Base-by-base conservation (phyloP, 352 stramenopile species). In the Chrysophaeum taylorii region DNA sequence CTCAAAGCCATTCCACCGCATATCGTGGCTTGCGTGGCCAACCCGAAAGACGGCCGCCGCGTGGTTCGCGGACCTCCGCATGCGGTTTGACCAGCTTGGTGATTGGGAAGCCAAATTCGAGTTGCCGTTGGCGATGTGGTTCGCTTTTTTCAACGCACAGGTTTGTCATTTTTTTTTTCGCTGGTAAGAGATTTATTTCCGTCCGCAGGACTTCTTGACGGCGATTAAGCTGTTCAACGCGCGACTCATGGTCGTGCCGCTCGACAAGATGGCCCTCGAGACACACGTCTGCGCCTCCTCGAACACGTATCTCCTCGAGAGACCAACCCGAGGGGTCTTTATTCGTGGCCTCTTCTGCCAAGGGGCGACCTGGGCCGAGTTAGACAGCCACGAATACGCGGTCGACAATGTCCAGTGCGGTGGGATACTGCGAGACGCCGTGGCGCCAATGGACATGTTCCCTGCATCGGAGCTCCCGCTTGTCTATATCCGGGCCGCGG, bases 191-290 rank as follows among this genome's bases (percentile, higher is more conserved):
- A n/a, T n/a, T n/a, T n/a, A 95, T 1, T 93, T 96, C 70, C 95
- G 94, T 74, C 89, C 89, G 15, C 94, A 86, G 5, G 89, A 87
- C 41, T 94, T 95, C 78, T 89, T 94, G 42, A 96, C 90, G 0
- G 91, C 91, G 27, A 89, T 93, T 69, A 81, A 94, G 50, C 89
- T 96, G 73, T 87, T 95, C 36, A 92, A 86, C 36, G 92, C 89
- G 16, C 86, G 91, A 42, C 85, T 84, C 50, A 85, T 89, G 42
- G 74, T 76, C 12, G 85, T 94, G 76, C 88, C 89, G 27, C 81
- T 96, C 27, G 93, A 97, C 73, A 83, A 91, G 64, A 94, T 94
- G 83, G 94, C 88, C 0, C 81, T 95, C 60, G 87, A 95, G 77
- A 94, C 90, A 16, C 88, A 94, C 70, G 84, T 80, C 0, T 79